Evolutionary conservation across 129 eudicot species (phyloP).

Genomic region (Scalesia atractyloides): DNA sequence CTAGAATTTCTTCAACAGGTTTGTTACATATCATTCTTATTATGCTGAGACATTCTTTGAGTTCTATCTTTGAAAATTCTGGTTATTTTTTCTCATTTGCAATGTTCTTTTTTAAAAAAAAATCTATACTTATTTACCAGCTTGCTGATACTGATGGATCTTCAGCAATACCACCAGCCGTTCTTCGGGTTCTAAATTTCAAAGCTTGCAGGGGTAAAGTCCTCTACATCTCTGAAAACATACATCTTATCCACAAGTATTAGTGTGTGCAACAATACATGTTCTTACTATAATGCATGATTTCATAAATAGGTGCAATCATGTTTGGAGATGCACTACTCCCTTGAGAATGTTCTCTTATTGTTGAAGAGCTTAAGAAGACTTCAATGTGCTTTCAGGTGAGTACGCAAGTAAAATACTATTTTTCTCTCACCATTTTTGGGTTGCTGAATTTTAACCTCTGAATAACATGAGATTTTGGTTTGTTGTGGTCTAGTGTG

Average conservation of each 20-base stretch:
- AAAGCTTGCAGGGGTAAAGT: conserved; percentile 96
- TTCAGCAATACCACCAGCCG: conserved; percentile 84
- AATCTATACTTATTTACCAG: conserved; percentile 38
- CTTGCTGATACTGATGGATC: conserved; percentile 99
- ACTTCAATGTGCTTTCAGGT: conserved; percentile 96
- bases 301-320: conserved; percentile 68
- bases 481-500: conserved; percentile 68
- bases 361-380: conserved; percentile 91
- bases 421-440: background rate
- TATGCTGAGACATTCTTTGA: background rate
- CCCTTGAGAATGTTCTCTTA: conserved; percentile 93
- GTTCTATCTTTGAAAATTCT: background rate
- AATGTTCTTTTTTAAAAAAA: background rate
- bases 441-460: conserved; percentile 3
- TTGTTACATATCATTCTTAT: conserved; percentile 11
- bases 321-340: conserved; percentile 95
- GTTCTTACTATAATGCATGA: conserved; percentile 4
- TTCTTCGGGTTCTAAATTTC: conserved; percentile 72
- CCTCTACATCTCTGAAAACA: conserved; percentile 12
- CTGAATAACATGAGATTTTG: conserved; percentile 20
- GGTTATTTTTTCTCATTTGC: conserved; percentile 7
- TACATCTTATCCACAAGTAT: conserved; percentile 4
- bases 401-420: conserved; percentile 27
- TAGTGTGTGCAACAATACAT: conserved; percentile 16
- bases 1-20: conserved; percentile 93